Evolutionary conservation across 345 rosid species (phyloP), one percentile per base, ranked within the genome.

Genomic region (Pugionium cornutum): DNA sequence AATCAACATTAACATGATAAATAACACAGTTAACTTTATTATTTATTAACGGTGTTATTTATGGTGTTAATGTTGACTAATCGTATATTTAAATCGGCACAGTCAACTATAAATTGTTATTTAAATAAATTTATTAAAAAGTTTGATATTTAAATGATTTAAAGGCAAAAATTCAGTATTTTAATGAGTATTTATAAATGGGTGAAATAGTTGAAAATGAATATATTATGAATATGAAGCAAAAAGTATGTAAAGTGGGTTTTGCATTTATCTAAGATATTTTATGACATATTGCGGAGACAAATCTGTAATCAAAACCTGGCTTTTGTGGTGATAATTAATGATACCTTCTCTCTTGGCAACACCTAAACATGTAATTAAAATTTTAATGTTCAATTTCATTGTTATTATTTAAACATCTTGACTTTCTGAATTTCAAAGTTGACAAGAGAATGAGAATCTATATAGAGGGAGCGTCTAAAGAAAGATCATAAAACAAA

Each of bases 361-460:
- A 55, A 33, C 45, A 51, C 41, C 36, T 31, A 39, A 48, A 5
- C 49, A 45, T 34, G 47, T 56, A 30, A 37, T 36, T 55, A 46
- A 18, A 55, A 35, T 41, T 57, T 32, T 40, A 34, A 11, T 55
- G 34, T 64, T 42, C 9, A 41, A 25, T 42, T 40, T 34, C 41
- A 64, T 33, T 41, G 9, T 40, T 64, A 18, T 56, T 43, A 41
- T 65, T 64, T 29, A 55, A 58, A 18, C 18, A 18, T 18, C 7
- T 50, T 32, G 28, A 45, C 44, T 43, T 45, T 66, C 41, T 66
- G 53, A 66, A 66, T 50, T 52, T 53, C 40, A 59, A 61, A 53
- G 73, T 61, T 61, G 77, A 67, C 58, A 67, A 53, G 53, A 74
- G 77, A 61, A 67, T 67, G 77, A 61, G 73, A 74, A 74, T 67